phyloP scores from a whole-genome alignment of 148 eudicot species.

The Heliosperma pusillum region DNA sequence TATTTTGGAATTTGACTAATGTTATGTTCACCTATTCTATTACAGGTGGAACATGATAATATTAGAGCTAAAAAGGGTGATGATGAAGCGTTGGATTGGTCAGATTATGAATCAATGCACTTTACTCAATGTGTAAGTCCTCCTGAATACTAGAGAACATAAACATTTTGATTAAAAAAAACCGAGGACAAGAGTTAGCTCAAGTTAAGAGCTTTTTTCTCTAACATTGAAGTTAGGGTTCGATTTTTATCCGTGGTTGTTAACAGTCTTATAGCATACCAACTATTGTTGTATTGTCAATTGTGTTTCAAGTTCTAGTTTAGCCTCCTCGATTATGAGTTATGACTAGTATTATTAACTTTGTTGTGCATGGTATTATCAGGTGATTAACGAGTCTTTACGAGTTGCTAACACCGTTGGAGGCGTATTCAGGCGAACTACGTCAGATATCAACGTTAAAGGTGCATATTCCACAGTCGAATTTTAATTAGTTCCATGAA shows the following conservation, averaged over 20 bases:
- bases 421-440: constrained; percentile 87
- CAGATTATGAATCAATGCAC: constrained; percentile 86
- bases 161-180: no score
- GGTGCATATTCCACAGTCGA: constrained; percentile 34
- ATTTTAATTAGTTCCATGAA: background rate
- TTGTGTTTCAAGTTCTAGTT: background rate
- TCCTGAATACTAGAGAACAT: background rate
- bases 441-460: constrained; percentile 58
- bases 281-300: no score
- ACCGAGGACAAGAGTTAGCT: no score
- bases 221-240: no score
- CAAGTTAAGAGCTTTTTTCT: no score
- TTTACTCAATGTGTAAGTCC: constrained; percentile 95
- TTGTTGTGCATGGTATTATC: constrained; percentile 5
- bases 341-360: background rate
- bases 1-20: background rate
- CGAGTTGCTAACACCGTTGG: constrained; percentile 85
- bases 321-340: no score
- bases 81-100: constrained; percentile 62
- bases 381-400: constrained; percentile 90
- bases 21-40: no score
- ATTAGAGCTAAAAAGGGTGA: constrained; percentile 59
- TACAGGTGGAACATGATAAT: constrained; percentile 78
- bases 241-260: no score
- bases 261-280: no score